A percentile compares a stretch with the other conserved stretches of the same genome.
These are phyloP conservation scores for Collybia mongolica DNA, from an alignment of 768 basidiomycete species.

Conservation along the genomic window DNA sequence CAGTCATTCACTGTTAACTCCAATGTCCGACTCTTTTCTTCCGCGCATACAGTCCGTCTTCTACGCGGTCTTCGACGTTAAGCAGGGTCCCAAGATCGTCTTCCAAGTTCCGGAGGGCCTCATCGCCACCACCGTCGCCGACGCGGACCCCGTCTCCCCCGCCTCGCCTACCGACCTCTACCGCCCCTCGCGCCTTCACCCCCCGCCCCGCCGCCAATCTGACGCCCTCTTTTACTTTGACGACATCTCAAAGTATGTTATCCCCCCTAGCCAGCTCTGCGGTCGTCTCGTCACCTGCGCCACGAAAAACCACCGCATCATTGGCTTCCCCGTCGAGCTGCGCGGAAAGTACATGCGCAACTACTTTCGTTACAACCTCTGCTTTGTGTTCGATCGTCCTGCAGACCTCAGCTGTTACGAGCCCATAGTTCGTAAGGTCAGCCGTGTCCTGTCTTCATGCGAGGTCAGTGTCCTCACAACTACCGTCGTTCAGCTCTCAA, in stretches of 20 bases:
- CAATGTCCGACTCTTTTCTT: constrained; percentile 57
- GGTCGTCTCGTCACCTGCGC: constrained; percentile 88
- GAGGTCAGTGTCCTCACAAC: constrained; percentile 59
- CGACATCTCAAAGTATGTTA: constrained; percentile 91
- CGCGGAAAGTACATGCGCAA: constrained; percentile 78
- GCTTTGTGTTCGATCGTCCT: constrained; percentile 91
- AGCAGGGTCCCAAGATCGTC: constrained; percentile 84
- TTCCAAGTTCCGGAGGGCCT: constrained; percentile 94
- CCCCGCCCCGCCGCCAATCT: constrained; percentile 38
- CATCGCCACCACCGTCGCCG: constrained; percentile 49
- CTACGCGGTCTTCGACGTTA: constrained; percentile 89
- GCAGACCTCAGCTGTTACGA: constrained; percentile 96
- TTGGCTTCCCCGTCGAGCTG: constrained; percentile 88
- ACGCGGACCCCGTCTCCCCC: constrained; percentile 37
- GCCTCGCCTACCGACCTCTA: constrained; percentile 21
- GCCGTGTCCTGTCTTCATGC: constrained; percentile 81
- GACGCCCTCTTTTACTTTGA: constrained; percentile 78
- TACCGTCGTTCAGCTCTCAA: constrained; percentile 1
- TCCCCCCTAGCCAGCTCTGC: constrained; percentile 83
- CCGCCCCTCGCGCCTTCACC: constrained; percentile 43
- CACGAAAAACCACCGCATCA: constrained; percentile 78
- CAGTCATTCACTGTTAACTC: too few species aligned
- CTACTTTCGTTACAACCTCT: constrained; percentile 91
- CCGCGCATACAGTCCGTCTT: constrained; percentile 86
- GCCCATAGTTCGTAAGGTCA: constrained; percentile 92